Evolutionary conservation across 441 rosid species (phyloP), one percentile per base, ranked within the genome.

Genomic region (Codiaeum variegatum): DNA sequence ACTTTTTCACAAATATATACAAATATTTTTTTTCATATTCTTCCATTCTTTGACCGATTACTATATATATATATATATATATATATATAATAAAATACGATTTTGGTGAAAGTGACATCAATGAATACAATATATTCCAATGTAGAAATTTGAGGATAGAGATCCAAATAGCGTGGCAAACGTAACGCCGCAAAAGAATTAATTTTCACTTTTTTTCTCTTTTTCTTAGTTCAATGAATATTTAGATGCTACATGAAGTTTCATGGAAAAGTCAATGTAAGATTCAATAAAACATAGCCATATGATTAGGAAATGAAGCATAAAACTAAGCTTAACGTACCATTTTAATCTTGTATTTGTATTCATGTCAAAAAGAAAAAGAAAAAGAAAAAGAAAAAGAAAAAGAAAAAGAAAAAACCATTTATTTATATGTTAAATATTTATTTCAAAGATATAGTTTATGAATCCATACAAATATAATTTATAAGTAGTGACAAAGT

Each of bases 51-150:
- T 74, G 67, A 60, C 69, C 72, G 26, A 4, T 5, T 32, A 24
- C 29, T 4, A 2, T n/a, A n/a, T 5, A 11, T 12, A 26, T 42
- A 3, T 5, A 28, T 21, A 38, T 40, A 11, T 16, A 38, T 60
- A 15, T 16, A n/a, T 36, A 2, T 5, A 3, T 42, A 16, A n/a
- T n/a, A n/a, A n/a, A n/a, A n/a, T n/a, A n/a, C n/a, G n/a, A n/a
- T n/a, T 54, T 18, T 54, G 59, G 49, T 73, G 83, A 80, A 75
- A 83, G 76, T 73, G 86, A 81, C 80, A 70, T 72, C 81, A 67
- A 54, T 72, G 67, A 18, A 40, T 55, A 32, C 69, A 62, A 49
- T 79, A 23, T 76, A 77, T 74, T 71, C 3, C 19, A 32, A 44
- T 28, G 23, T 11, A 46, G 23, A 29, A 74, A 58, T 44, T 58